Evolutionary conservation across 208 protist species (phyloP).

Genomic region (Leishmania lainsoni): DNA sequence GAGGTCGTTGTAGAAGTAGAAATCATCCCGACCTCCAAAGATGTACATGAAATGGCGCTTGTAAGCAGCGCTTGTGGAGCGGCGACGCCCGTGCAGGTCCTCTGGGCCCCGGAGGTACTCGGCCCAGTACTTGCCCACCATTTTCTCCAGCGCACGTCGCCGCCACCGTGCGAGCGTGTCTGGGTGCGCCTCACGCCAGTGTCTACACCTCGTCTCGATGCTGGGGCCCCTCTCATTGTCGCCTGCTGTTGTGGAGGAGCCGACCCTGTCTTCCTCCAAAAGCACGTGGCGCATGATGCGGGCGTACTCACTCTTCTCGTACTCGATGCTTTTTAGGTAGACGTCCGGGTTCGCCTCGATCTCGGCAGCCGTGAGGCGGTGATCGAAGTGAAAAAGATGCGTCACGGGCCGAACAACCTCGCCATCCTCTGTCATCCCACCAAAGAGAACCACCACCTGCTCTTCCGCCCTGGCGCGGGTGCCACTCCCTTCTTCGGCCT

Average conservation of each 20-base stretch:
- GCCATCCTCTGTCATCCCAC: slow-evolving; percentile 47
- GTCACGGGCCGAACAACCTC: slow-evolving; percentile 37
- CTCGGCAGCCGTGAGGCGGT: slow-evolving; percentile 31
- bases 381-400: slow-evolving; percentile 47
- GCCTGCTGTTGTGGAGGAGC: not conserved
- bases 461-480: slow-evolving; percentile 23
- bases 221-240: not conserved
- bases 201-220: slow-evolving; percentile 10
- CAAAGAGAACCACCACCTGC: slow-evolving; percentile 74
- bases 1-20: slow-evolving; percentile 72
- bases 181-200: slow-evolving; percentile 20
- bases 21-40: slow-evolving; percentile 66
- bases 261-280: not conserved
- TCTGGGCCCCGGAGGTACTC: slow-evolving; percentile 21
- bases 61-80: slow-evolving; percentile 51
- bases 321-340: slow-evolving; percentile 31
- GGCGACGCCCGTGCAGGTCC: slow-evolving; percentile 48
- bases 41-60: slow-evolving; percentile 59
- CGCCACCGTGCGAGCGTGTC: slow-evolving; percentile 24
- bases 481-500: not conserved
- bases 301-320: slow-evolving; percentile 8
- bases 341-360: slow-evolving; percentile 12
- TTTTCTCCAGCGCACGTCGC: not conserved
- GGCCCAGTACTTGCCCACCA: slow-evolving; percentile 41
- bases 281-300: slow-evolving; percentile 13